Percentiles rank a stretch among this genome's conserved stretches.
These are phyloP conservation scores for Hyaloscypha finlandica DNA, from an alignment of 495 filamentous ascomycete genomes.

Conservation along the genomic window DNA sequence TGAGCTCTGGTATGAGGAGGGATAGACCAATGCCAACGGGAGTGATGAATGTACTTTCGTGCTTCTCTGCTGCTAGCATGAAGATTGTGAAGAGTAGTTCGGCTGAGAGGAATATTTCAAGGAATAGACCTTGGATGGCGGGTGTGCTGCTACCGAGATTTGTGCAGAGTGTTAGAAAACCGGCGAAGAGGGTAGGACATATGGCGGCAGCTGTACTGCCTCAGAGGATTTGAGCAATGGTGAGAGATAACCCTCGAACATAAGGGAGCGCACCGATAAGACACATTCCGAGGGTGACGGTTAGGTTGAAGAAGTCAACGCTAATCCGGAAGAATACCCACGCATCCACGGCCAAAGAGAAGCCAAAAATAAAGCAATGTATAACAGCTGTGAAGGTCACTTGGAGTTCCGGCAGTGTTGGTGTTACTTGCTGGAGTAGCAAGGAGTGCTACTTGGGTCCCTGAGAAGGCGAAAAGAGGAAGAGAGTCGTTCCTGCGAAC, in stretches of 20 bases:
- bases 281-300: constrained; percentile 58
- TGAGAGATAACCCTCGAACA: constrained; percentile 49
- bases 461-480: constrained; percentile 55
- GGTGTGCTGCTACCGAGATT: constrained; percentile 43
- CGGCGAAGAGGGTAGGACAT: constrained; percentile 52
- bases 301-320: constrained; percentile 67
- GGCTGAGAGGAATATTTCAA: constrained; percentile 56
- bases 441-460: constrained; percentile 40
- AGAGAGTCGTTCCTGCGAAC: constrained; percentile 48
- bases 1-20: constrained; percentile 54
- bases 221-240: constrained; percentile 57
- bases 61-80: constrained; percentile 60
- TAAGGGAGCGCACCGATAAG: constrained; percentile 55
- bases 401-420: constrained; percentile 10
- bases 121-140: constrained; percentile 53
- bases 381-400: constrained; percentile 51
- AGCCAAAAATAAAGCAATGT: constrained; percentile 63
- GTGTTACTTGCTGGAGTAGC: constrained; percentile 40
- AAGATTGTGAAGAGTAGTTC: constrained; percentile 57
- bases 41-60: constrained; percentile 52
- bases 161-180: constrained; percentile 47
- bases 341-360: constrained; percentile 62
- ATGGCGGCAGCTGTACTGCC: constrained; percentile 58
- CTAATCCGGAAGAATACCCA: constrained; percentile 68
- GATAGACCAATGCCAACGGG: constrained; percentile 56